Base-by-base conservation (phyloP, 73 alveolate genomes). In the Paramecium pentaurelia region DNA sequence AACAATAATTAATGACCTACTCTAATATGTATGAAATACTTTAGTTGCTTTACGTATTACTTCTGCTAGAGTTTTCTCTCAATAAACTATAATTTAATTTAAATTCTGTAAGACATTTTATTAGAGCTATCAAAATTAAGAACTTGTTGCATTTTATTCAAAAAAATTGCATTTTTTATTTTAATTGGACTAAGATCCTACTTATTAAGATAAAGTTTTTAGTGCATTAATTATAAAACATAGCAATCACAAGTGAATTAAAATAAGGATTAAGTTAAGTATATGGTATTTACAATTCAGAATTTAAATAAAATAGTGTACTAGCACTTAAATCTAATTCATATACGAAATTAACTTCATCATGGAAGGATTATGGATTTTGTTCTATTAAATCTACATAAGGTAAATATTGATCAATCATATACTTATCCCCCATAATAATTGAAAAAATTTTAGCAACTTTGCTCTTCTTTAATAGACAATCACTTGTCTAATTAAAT, bases 1-100 rank as follows among this genome's bases (percentile, higher is more conserved):
- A 45, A 45, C 51, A 80, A 49, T 47, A 80, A 80, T 18, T 42
- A 45, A 27, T 80, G 91, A 25, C 91, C 91, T 80, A 27, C 83
- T 64, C 28, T 6, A 40, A 40, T 8, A 64, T 8, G 6, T 6
- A 7, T 0, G 0, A 32, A 36, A 11, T 64, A 64, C 83, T 25
- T 44, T 22, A 22, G 32, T 25, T 25, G 91, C 71, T 80, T 80
- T 47, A 2, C 14, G 6, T 25, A 18, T 45, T 27, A 80, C 45
- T 80, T 42, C 73, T 3, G 47, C 49, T 25, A 12, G 22, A 2
- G 45, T 80, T 60, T 80, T 27, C 25, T 42, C 71, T 22, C 45
- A 80, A 18, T 80, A 80, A 6, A 16, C 77, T 0, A 80, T 60
- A 3, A 47, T 54, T 12, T 42, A 11, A 80, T 80, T 77, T 20